Base-by-base conservation (phyloP, 768 basidiomycete species). In the Lentinus brumalis region DNA sequence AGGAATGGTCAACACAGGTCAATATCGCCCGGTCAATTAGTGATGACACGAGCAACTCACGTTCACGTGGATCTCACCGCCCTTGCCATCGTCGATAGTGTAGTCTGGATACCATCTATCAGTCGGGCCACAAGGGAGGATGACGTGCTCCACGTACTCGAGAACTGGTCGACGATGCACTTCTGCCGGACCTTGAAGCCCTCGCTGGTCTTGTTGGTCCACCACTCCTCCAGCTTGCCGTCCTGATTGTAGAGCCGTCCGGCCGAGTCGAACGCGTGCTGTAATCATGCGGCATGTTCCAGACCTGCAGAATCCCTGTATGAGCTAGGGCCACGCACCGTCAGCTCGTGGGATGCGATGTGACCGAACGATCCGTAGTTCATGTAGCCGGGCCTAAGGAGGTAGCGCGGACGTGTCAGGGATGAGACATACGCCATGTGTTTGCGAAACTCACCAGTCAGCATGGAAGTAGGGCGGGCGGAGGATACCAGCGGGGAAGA, bases 401-500 rank as follows among this genome's bases (percentile, higher is more conserved):
- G 35, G 49, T 52, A 50, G 30, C 21, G 60, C 35, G 50, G 63
- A 66, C 50, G 11, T 30, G 10, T 47, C 7, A 30, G n/a, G 47
- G 56, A 57, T 55, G 47, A 39, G 50, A 30, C 49, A 18, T 4
- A n/a, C 10, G 51, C 45, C 53, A 29, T 5, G 30, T 38, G 11
- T 29, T 21, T 47, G 12, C 18, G 42, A 18, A 18, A 59, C 81
- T 41, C 61, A 91, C 91, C 94, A 96, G 57, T 86, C 79, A 54
- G 83, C 78, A 4, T 83, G 84, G 79, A 95, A 98, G 83, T 95
- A 98, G 0, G 96, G 96, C 2, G 92, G 88, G 64, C 89, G 93
- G 16, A 98, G 76, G 68, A 98, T 95, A 29, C 97, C 97, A 21
- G 97, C 96, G 9, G 97, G 96, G 78, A 99, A 98, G 21, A 94